Percentiles rank a stretch among this genome's conserved stretches.
These are phyloP conservation scores for Verticillium alfalfae DNA, from an alignment of 2,329 filamentous ascomycete species.

Conservation along the genomic window DNA sequence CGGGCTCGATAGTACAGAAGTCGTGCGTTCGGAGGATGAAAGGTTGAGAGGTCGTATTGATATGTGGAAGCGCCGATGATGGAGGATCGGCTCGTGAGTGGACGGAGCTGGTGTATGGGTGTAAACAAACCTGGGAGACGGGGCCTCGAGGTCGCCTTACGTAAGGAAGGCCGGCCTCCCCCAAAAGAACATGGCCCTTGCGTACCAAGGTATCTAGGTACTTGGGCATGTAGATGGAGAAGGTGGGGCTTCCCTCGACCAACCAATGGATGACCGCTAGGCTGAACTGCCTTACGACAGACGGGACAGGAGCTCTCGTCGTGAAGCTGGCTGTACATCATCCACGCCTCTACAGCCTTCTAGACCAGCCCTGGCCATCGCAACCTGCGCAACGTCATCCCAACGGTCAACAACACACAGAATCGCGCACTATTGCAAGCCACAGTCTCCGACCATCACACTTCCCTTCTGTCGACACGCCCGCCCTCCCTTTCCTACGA, in stretches of 20 bases:
- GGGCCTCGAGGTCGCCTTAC: neutral
- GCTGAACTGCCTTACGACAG: slow-evolving; percentile 40
- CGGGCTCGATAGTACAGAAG: neutral
- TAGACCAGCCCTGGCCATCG: slow-evolving; percentile 1
- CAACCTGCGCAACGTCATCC: slow-evolving; percentile 12
- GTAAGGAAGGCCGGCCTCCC: neutral
- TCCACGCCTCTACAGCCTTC: slow-evolving; percentile 18
- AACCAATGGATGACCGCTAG: slow-evolving; percentile 20
- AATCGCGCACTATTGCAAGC: neutral
- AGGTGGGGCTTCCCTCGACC: neutral
- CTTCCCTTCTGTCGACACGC: too few relatives aligned
- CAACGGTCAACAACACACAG: slow-evolving; percentile 1
- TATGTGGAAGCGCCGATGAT: slow-evolving; percentile 1
- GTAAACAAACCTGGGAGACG: slow-evolving; percentile 16
- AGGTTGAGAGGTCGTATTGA: slow-evolving; percentile 1
- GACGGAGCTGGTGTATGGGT: slow-evolving; percentile 10
- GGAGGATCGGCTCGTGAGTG: slow-evolving; percentile 10
- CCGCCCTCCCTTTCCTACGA: too few relatives aligned
- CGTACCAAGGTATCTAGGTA: too few relatives aligned
- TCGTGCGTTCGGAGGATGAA: slow-evolving; percentile 26
- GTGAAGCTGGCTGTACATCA: neutral
- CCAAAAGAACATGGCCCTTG: neutral
- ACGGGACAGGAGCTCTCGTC: slow-evolving; percentile 13
- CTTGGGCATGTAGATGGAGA: neutral
- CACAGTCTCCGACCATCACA: slow-evolving; percentile 5